Conservation (phyloP, 1,284 basidiomycete genomes). For the Megacollybia platyphylla region DNA sequence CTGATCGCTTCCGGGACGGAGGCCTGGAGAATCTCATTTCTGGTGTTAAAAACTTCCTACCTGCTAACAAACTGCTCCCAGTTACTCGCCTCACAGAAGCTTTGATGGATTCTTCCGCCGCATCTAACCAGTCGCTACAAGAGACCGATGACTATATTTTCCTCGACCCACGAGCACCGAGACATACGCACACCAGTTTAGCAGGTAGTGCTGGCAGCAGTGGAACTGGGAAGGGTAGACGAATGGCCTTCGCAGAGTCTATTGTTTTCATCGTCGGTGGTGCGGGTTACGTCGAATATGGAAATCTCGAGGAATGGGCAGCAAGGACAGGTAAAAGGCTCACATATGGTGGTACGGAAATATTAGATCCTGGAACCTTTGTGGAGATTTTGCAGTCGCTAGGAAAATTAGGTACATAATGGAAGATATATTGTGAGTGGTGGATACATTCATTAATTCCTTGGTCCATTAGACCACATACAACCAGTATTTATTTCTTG, state of each 20-base stretch:
- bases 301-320: slow-evolving; percentile 85
- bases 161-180: slow-evolving; percentile 81
- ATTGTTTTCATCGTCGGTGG: slow-evolving; percentile 96
- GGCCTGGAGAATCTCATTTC: slow-evolving; percentile 93
- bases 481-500: slow-evolving; percentile 24
- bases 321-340: slow-evolving; percentile 72
- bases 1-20: slow-evolving; percentile 88
- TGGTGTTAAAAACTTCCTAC: slow-evolving; percentile 97
- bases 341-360: slow-evolving; percentile 94
- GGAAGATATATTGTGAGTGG: background rate
- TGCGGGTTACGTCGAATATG: slow-evolving; percentile 95
- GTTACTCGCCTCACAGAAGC: slow-evolving; percentile 91
- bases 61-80: slow-evolving; percentile 87
- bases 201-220: slow-evolving; percentile 37
- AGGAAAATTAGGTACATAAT: slow-evolving; percentile 25
- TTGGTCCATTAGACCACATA: background rate
- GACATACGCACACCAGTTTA: slow-evolving; percentile 35
- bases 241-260: slow-evolving; percentile 82
- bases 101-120: slow-evolving; percentile 90
- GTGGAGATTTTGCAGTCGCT: slow-evolving; percentile 55
- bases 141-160: slow-evolving; percentile 96
- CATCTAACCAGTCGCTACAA: slow-evolving; percentile 83
- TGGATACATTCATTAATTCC: slow-evolving; percentile 2
- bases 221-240: slow-evolving; percentile 32
- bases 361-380: slow-evolving; percentile 83